Evolutionary conservation across 495 filamentous ascomycete genomes (phyloP).

Genomic region (Hypoxylon trugodes): DNA sequence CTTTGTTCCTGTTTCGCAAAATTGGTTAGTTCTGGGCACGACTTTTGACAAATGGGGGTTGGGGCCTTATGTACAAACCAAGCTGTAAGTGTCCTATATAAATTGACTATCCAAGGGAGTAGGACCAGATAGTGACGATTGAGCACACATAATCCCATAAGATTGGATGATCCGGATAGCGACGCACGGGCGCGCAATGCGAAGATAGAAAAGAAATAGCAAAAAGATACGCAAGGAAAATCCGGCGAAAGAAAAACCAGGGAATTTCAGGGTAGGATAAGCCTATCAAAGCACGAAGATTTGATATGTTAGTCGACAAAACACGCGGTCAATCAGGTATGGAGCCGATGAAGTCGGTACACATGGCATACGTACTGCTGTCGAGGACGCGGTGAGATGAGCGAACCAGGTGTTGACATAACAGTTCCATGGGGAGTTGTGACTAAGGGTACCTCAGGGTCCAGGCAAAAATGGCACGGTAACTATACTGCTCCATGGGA

Average conservation of each 20-base stretch:
- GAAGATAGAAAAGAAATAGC: background rate
- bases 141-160: conserved; percentile 20
- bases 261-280: conserved; percentile 20
- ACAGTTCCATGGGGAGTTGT: conserved; percentile 2
- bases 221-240: conserved; percentile 27
- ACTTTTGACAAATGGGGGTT: conserved; percentile 5
- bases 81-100: conserved; percentile 38
- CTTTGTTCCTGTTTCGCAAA: conserved; percentile 54
- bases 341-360: conserved; percentile 24
- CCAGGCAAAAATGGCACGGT: conserved; percentile 3
- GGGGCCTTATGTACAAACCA: conserved; percentile 50
- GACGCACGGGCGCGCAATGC: background rate
- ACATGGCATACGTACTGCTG: conserved; percentile 35
- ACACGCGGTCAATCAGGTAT: conserved; percentile 16
- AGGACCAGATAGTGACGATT: conserved; percentile 18
- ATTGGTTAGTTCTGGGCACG: conserved; percentile 41
- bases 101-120: conserved; percentile 22
- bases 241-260: conserved; percentile 22
- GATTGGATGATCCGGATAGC: conserved; percentile 21
- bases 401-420: conserved; percentile 16
- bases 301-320: conserved; percentile 29
- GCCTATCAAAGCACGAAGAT: conserved; percentile 28
- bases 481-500: conserved; percentile 19
- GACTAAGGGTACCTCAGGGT: conserved; percentile 12
- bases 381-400: conserved; percentile 13